These are phyloP conservation scores for Cyberlindnera euphorbiae DNA, from an alignment of 805 yeast genomes.

Conservation along the genomic window DNA sequence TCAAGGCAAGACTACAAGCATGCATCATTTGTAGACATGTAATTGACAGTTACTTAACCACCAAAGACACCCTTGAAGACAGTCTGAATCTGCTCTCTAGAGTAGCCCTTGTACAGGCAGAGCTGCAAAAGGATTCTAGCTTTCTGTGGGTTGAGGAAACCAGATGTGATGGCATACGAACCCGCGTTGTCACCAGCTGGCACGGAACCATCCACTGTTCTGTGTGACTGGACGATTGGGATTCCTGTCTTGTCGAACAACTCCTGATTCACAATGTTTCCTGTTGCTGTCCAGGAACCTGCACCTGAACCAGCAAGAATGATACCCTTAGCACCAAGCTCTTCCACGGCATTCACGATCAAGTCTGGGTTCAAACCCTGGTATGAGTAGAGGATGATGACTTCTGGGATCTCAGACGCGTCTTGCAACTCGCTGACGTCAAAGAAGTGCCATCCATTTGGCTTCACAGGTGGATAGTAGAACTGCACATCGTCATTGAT, in stretches of 20 bases:
- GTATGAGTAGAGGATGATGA: constrained; percentile 54
- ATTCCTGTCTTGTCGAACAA: constrained; percentile 32
- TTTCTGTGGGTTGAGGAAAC: constrained; percentile 62
- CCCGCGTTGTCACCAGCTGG: constrained; percentile 46
- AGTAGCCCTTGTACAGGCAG: constrained; percentile 37
- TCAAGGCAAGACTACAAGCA: no score
- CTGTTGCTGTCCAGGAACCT: constrained; percentile 43
- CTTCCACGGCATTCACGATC: constrained; percentile 41
- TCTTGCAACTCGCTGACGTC: constrained; percentile 28
- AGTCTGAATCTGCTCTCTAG: constrained; percentile 29
- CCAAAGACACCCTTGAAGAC: constrained; percentile 39
- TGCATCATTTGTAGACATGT: no score
- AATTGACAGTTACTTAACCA: no score
- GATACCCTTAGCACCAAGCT: constrained; percentile 45
- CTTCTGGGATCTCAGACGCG: constrained; percentile 31
- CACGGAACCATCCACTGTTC: constrained; percentile 65
- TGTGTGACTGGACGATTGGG: constrained; percentile 57
- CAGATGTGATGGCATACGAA: constrained; percentile 44
- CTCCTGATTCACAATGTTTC: constrained; percentile 39
- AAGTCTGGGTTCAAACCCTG: constrained; percentile 50
- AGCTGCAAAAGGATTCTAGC: constrained; percentile 53
- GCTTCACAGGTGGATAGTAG: constrained; percentile 56
- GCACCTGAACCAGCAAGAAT: constrained; percentile 70
- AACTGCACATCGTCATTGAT: constrained; percentile 60
- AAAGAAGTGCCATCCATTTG: constrained; percentile 29